Evolutionary conservation across 2,329 filamentous ascomycete species (phyloP).

Genomic region (Raffaelea deltoideospora): DNA sequence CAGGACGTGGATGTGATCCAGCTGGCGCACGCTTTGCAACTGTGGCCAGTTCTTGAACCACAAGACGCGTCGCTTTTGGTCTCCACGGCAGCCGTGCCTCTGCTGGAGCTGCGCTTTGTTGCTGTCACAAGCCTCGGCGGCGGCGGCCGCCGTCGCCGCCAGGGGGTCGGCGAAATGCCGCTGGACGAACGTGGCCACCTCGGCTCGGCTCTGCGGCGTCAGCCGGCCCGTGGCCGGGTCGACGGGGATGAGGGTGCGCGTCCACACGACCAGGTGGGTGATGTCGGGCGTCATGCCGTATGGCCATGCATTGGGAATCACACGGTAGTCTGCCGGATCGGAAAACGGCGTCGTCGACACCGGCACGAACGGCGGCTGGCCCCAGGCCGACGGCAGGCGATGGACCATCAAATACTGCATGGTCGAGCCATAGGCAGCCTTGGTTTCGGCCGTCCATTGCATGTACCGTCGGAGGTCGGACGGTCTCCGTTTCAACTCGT

Average conservation of each 20-base stretch:
- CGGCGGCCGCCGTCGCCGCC: constrained; percentile 21
- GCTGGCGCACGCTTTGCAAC: constrained; percentile 70
- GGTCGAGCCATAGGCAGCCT: constrained; percentile 62
- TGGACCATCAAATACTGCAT: constrained; percentile 63
- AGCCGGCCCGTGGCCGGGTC: constrained; percentile 57
- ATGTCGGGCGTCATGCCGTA: constrained; percentile 56
- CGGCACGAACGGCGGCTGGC: constrained; percentile 37
- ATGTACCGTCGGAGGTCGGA: constrained; percentile 70
- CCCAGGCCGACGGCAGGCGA: constrained; percentile 55
- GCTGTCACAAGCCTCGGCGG: no score
- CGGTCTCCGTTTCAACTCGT: constrained; percentile 62
- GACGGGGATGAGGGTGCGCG: constrained; percentile 64
- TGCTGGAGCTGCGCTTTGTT: no score
- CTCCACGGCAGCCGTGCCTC: no score
- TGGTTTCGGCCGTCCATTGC: constrained; percentile 56
- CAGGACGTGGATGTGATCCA: constrained; percentile 82
- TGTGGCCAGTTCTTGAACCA: constrained; percentile 96
- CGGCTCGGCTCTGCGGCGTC: constrained; percentile 45
- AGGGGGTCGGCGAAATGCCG: constrained; percentile 47
- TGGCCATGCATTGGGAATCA: constrained; percentile 86
- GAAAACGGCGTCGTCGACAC: constrained; percentile 35
- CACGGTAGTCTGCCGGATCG: constrained; percentile 44
- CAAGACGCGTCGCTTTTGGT: no score
- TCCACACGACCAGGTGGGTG: constrained; percentile 85
- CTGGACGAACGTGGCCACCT: constrained; percentile 55